A percentile compares a stretch with the other conserved stretches of the same genome.
phyloP scores from a whole-genome alignment of 495 filamentous ascomycete genomes.

The Sordaria brevicollis region DNA sequence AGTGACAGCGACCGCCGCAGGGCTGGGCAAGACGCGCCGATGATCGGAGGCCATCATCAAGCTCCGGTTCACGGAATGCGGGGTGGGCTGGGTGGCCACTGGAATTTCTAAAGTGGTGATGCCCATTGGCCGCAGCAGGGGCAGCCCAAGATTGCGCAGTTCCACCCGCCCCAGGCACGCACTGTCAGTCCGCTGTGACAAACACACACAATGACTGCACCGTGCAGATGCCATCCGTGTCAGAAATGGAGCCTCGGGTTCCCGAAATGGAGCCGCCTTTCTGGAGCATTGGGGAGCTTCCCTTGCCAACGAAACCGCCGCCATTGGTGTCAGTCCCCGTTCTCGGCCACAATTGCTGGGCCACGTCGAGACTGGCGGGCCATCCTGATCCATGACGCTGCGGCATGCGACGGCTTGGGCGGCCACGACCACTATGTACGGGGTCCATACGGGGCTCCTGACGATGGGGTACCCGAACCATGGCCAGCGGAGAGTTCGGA shows the following conservation, averaged over 20 bases:
- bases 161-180: not conserved
- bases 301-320: too few relatives aligned
- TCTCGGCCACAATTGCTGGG: too few relatives aligned
- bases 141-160: not conserved
- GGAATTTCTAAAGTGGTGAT: slow-evolving; percentile 17
- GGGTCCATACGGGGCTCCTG: not conserved
- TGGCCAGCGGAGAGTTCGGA: not conserved
- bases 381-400: not conserved
- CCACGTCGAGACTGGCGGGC: not conserved
- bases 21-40: slow-evolving; percentile 12
- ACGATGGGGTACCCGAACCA: not conserved
- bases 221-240: too few relatives aligned
- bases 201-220: too few relatives aligned
- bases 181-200: not conserved
- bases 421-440: not conserved
- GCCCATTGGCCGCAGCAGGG: slow-evolving; percentile 18
- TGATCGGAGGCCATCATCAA: slow-evolving; percentile 16
- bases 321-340: too few relatives aligned
- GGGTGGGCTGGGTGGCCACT: slow-evolving; percentile 18
- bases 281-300: too few relatives aligned
- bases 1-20: not conserved
- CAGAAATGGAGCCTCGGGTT: too few relatives aligned
- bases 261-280: too few relatives aligned
- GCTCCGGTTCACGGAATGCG: slow-evolving; percentile 30
- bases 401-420: not conserved